Base-by-base conservation (phyloP, 495 filamentous ascomycete genomes). In the Penicilliopsis zonata region DNA sequence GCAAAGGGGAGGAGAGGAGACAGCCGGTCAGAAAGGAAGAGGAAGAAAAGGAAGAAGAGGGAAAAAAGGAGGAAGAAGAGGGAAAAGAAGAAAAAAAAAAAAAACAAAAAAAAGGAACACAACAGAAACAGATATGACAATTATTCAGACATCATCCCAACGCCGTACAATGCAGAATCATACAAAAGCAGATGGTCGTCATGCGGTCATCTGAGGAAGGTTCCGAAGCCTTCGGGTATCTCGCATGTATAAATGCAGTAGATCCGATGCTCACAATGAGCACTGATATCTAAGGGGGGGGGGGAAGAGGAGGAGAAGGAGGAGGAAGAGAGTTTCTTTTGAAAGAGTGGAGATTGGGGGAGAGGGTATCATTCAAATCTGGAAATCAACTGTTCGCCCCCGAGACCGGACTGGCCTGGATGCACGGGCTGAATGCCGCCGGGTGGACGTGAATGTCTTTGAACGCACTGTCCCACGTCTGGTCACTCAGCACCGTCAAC, bases 401-500 rank as follows among this genome's bases (percentile, higher is more conserved):
- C 14, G 43, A 38, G 18, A 70, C 36, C 7, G 51, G 35, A 32
- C 59, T 40, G 8, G 58, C 39, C 31, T 64, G 45, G 13, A 69
- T 43, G 27, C 58, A 40, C 49, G 59, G 49, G 22, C 51, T 47
- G 32, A 63, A 38, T n/a, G 53, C 40, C 12, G 55, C 39, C 30
- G 54, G 48, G 34, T 57, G 42, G 18, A 51, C 41, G 33, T 41
- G 37, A 27, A 55, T 37, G 35, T 57, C 43, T 31, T 48, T 54
- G 24, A 46, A 50, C 10, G 46, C 46, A 34, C 44, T 51, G 36
- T 59, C 61, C 73, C 68, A 79, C n/a, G 68, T 64, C 46, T 85
- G 80, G 41, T 94, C 90, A 35, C 76, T 78, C 28, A 96, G 66
- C 4, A 85, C 81, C 37, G 74, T 85, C 18, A 95, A 67, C 71